Percentiles rank a stretch among this genome's conserved stretches.
Evolutionary conservation across 805 yeast genomes (phyloP).

Genomic region (Candida golubevii): DNA sequence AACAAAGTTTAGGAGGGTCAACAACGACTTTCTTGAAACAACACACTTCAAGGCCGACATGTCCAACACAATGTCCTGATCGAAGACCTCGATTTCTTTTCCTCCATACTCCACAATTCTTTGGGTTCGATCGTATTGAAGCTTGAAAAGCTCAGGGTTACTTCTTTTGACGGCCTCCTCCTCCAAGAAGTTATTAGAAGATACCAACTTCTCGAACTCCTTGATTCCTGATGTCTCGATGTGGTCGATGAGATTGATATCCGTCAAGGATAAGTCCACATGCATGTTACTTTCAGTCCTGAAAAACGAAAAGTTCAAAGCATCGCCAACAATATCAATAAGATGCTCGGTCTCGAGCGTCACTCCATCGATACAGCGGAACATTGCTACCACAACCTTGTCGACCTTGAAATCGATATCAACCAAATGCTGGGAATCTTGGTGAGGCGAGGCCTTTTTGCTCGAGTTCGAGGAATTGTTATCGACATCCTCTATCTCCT

Average conservation of each 20-base stretch:
- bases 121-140: constrained; percentile 55
- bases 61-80: constrained; percentile 67
- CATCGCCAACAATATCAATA: constrained; percentile 68
- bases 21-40: constrained; percentile 69
- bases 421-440: constrained; percentile 54
- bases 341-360: constrained; percentile 62
- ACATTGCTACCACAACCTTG: constrained; percentile 54
- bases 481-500: constrained; percentile 22
- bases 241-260: constrained; percentile 70
- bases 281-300: constrained; percentile 59
- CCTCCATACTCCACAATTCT: constrained; percentile 54
- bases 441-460: constrained; percentile 1
- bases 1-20: constrained; percentile 75
- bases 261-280: constrained; percentile 59
- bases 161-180: constrained; percentile 31
- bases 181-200: constrained; percentile 49
- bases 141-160: constrained; percentile 47
- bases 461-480: constrained; percentile 1
- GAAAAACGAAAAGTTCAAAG: constrained; percentile 55
- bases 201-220: constrained; percentile 64
- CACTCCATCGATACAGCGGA: constrained; percentile 60
- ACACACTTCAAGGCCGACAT: constrained; percentile 77
- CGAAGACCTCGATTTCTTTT: constrained; percentile 61
- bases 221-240: constrained; percentile 58
- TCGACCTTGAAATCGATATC: constrained; percentile 73